phyloP scores from a whole-genome alignment of 768 basidiomycete genomes.

The Trametopsis cervina region DNA sequence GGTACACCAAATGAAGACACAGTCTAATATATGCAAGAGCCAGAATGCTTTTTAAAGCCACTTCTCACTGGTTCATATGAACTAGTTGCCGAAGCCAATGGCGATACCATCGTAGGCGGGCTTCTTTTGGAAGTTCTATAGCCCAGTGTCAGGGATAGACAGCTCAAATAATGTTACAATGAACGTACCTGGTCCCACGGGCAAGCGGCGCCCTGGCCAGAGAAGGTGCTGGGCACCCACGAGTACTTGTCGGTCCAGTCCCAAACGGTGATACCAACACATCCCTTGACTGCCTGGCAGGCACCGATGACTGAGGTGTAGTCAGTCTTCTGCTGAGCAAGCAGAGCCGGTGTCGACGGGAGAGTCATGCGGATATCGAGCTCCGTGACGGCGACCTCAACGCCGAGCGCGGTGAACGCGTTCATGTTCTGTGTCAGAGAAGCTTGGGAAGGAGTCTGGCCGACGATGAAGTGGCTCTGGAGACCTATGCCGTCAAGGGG shows the following conservation, averaged over 20 bases:
- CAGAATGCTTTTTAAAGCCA: no score
- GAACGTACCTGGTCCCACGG: conserved; percentile 23
- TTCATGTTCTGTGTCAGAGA: conserved; percentile 39
- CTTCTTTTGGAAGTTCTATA: conserved; percentile 22
- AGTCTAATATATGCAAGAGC: no score
- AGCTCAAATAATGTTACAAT: no score
- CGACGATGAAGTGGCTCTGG: conserved; percentile 55
- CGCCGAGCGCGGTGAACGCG: conserved; percentile 47
- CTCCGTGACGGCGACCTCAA: conserved; percentile 65
- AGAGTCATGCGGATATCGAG: conserved; percentile 58
- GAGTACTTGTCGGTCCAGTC: conserved; percentile 35
- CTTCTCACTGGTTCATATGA: no score
- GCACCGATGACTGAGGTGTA: conserved; percentile 47
- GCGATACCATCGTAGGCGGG: conserved; percentile 24
- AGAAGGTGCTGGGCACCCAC: conserved; percentile 27
- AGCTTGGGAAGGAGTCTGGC: conserved; percentile 35
- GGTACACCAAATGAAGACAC: no score
- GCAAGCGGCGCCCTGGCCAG: conserved; percentile 28
- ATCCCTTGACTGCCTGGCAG: conserved; percentile 34
- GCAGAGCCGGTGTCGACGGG: conserved; percentile 43
- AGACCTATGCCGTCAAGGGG: conserved; percentile 60
- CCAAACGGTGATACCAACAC: conserved; percentile 34
- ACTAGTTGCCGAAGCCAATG: conserved; percentile 12
- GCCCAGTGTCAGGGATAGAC: no score
- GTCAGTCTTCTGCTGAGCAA: conserved; percentile 49